These are phyloP conservation scores for Flagelloscypha sp. DNA, from an alignment of 768 basidiomycete species.

Conservation along the genomic window DNA sequence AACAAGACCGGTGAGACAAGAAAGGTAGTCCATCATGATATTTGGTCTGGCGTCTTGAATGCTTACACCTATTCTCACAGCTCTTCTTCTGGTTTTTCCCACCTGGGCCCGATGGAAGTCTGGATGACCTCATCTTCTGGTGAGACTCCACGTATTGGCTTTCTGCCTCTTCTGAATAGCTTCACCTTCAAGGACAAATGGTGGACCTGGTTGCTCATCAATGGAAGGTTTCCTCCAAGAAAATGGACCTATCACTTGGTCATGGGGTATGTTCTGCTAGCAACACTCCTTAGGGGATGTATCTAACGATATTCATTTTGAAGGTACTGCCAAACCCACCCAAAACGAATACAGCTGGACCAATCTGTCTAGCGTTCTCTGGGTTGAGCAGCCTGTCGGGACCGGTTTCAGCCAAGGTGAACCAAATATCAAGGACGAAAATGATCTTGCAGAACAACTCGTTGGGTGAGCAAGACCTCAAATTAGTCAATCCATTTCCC, in stretches of 20 bases:
- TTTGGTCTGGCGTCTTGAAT: not conserved
- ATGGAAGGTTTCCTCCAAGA: constrained; percentile 66
- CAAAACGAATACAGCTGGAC: constrained; percentile 70
- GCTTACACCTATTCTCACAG: constrained; percentile 23
- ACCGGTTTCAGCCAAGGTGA: constrained; percentile 69
- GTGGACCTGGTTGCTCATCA: constrained; percentile 75
- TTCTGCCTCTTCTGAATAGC: not conserved
- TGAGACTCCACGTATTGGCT: constrained; percentile 21
- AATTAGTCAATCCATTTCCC: too few species aligned
- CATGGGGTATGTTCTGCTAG: constrained; percentile 41
- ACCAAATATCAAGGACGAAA: constrained; percentile 52
- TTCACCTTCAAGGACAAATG: constrained; percentile 62
- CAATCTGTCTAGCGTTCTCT: constrained; percentile 66
- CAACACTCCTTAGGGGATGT: constrained; percentile 17
- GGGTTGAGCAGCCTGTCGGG: constrained; percentile 74
- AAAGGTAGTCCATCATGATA: constrained; percentile 45
- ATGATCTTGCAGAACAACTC: constrained; percentile 48
- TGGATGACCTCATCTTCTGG: constrained; percentile 74
- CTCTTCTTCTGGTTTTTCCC: constrained; percentile 85
- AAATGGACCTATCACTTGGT: too few species aligned
- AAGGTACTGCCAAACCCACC: constrained; percentile 55
- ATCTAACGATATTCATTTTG: constrained; percentile 2
- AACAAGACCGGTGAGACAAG: constrained; percentile 51
- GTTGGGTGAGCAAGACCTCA: too few species aligned
- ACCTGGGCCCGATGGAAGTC: constrained; percentile 61